A percentile compares a stretch with the other conserved stretches of the same genome.
Conservation (phyloP, 2,329 filamentous ascomycete species). For the Colletotrichum lupini region DNA sequence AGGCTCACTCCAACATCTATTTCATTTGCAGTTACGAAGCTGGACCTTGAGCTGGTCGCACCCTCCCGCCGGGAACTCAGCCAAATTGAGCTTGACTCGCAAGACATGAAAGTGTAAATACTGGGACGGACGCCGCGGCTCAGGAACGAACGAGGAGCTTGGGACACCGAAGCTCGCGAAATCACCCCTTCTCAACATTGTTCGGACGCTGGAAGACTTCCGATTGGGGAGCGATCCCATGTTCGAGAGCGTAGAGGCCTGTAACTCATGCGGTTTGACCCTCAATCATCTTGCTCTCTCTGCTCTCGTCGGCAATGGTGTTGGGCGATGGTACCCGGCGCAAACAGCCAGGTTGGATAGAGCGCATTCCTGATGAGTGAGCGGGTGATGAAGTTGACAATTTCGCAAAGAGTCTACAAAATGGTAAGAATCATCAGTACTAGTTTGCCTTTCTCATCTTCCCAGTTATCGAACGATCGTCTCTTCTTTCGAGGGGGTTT, state of each 20-base stretch:
- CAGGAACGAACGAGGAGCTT: not conserved
- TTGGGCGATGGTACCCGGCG: no score
- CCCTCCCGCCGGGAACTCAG: not conserved
- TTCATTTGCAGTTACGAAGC: not conserved
- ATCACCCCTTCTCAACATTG: not conserved
- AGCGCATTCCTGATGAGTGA: not conserved
- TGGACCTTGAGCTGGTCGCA: not conserved
- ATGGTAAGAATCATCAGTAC: not conserved
- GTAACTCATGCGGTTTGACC: not conserved
- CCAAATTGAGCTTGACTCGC: not conserved
- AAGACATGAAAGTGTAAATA: not conserved
- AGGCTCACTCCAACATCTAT: not conserved
- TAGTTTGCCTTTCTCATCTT: not conserved
- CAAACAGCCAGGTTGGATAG: no score
- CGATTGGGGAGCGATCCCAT: slow-evolving; percentile 8
- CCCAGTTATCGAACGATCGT: not conserved
- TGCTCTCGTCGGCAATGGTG: no score
- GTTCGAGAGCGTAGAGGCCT: not conserved
- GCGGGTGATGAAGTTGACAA: not conserved
- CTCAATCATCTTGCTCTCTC: not conserved
- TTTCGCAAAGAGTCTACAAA: not conserved
- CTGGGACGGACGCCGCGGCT: not conserved
- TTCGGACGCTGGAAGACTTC: slow-evolving; percentile 22
- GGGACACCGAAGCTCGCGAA: not conserved
- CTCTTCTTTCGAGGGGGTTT: not conserved